A percentile compares a stretch with the other conserved stretches of the same genome.
phyloP scores from a whole-genome alignment of 2,329 filamentous ascomycete genomes.

The Helotiales sp. region DNA sequence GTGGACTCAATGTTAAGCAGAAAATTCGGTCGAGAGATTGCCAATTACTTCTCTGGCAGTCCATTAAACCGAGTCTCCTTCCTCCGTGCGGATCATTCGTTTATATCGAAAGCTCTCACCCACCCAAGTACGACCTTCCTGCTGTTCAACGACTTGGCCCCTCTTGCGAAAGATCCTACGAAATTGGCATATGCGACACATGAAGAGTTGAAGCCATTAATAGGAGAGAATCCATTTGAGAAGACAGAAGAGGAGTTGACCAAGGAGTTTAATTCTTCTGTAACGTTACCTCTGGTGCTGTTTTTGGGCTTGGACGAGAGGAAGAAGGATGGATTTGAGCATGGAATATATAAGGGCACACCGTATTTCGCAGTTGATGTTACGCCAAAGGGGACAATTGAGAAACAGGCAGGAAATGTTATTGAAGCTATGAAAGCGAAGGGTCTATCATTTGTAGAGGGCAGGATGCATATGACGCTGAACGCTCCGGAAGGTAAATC shows the following conservation, averaged over 20 bases:
- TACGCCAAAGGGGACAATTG: slow-evolving; percentile 66
- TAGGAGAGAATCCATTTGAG: slow-evolving; percentile 71
- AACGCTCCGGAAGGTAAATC: slow-evolving; percentile 48
- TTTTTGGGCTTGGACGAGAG: slow-evolving; percentile 83
- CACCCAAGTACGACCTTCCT: slow-evolving; percentile 71
- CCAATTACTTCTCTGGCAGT: slow-evolving; percentile 82
- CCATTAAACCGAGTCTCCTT: slow-evolving; percentile 80
- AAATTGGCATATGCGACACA: slow-evolving; percentile 69
- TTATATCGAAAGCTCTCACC: slow-evolving; percentile 66
- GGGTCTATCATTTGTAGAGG: slow-evolving; percentile 66
- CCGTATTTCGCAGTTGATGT: slow-evolving; percentile 92
- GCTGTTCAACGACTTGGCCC: slow-evolving; percentile 75
- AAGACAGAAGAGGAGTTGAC: slow-evolving; percentile 72
- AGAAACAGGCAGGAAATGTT: slow-evolving; percentile 61
- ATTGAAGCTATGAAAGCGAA: slow-evolving; percentile 58
- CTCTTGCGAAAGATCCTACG: slow-evolving; percentile 61
- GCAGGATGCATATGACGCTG: slow-evolving; percentile 55
- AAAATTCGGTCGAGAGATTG: slow-evolving; percentile 76
- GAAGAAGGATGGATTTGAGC: slow-evolving; percentile 48
- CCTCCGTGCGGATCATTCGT: slow-evolving; percentile 68
- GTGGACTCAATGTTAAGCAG: slow-evolving; percentile 62
- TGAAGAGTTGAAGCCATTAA: slow-evolving; percentile 67
- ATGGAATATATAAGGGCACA: slow-evolving; percentile 69
- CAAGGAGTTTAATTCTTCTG: slow-evolving; percentile 70
- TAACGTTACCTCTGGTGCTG: slow-evolving; percentile 68